Evolutionary conservation across 345 rosid genomes (phyloP).

Genomic region (Clausena lansium): DNA sequence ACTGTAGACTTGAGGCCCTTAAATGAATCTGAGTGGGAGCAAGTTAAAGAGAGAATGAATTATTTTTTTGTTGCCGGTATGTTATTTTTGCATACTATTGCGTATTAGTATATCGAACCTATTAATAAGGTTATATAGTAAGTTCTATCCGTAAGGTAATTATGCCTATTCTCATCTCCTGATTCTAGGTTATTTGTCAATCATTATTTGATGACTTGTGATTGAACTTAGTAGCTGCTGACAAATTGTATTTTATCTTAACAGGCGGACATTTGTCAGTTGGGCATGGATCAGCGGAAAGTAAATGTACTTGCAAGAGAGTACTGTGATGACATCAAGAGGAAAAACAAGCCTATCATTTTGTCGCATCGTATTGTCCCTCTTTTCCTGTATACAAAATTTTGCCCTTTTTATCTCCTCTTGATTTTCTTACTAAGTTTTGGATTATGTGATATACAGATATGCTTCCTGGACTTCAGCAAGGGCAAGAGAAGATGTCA

Average conservation of each 20-base stretch:
- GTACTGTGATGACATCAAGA: conserved; percentile 87
- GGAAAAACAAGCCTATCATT: conserved; percentile 82
- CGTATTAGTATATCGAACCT: no score
- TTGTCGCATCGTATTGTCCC: conserved; percentile 74
- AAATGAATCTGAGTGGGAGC: background rate
- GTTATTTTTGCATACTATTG: background rate
- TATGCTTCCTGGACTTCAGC: conserved; percentile 90
- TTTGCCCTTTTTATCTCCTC: background rate
- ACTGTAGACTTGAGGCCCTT: background rate
- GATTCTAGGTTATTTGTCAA: background rate
- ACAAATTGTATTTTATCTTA: conserved; percentile 4
- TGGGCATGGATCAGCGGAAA: conserved; percentile 92
- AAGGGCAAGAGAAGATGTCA: conserved; percentile 93
- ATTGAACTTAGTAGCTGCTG: background rate
- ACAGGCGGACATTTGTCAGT: conserved; percentile 95
- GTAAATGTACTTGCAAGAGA: conserved; percentile 88
- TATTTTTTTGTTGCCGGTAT: no score
- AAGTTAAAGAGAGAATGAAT: background rate
- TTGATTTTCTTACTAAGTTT: conserved; percentile 6
- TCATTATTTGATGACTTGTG: background rate
- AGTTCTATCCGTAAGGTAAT: no score
- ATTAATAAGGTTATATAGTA: background rate
- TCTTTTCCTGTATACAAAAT: background rate
- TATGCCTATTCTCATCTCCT: background rate
- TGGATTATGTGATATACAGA: conserved; percentile 44